These are phyloP conservation scores for Coprinopsis strossmayeri DNA, from an alignment of 768 basidiomycete species.

Conservation along the genomic window DNA sequence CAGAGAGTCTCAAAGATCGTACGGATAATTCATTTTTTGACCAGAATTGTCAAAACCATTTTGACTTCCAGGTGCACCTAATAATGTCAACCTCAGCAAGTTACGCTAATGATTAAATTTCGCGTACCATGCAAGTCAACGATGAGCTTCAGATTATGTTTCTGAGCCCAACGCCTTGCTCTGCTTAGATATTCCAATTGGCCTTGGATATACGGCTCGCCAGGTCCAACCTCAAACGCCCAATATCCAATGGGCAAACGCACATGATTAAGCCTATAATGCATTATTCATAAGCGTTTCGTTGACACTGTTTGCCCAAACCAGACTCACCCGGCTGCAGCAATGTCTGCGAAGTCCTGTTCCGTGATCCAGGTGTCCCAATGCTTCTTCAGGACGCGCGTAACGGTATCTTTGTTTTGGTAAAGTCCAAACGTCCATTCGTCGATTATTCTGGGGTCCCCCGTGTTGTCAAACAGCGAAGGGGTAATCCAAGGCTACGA, in stretches of 20 bases:
- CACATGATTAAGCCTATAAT: conserved; percentile 65
- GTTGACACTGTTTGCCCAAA: neutral
- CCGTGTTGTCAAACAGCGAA: conserved; percentile 61
- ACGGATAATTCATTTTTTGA: conserved; percentile 48
- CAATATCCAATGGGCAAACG: conserved; percentile 84
- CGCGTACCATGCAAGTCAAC: conserved; percentile 59
- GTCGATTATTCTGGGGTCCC: conserved; percentile 55
- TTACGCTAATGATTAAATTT: neutral
- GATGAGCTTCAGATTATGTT: conserved; percentile 69
- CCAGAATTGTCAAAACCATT: conserved; percentile 84
- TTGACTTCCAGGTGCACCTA: conserved; percentile 76
- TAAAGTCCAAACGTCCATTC: conserved; percentile 72
- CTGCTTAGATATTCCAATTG: conserved; percentile 61
- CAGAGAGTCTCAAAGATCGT: conserved; percentile 9
- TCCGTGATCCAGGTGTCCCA: conserved; percentile 84
- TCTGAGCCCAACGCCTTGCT: conserved; percentile 62
- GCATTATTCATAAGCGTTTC: neutral
- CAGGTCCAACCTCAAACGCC: conserved; percentile 72
- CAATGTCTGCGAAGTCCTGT: conserved; percentile 65
- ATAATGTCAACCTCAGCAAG: too few relatives aligned
- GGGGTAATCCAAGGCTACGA: conserved; percentile 76
- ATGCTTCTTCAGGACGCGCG: conserved; percentile 44
- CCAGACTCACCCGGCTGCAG: conserved; percentile 56
- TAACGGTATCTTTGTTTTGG: conserved; percentile 44
- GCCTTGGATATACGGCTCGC: conserved; percentile 74